Evolutionary conservation across 805 yeast genomes (phyloP), one percentile per base, ranked within the genome.

Genomic region (Candida morakotiae): DNA sequence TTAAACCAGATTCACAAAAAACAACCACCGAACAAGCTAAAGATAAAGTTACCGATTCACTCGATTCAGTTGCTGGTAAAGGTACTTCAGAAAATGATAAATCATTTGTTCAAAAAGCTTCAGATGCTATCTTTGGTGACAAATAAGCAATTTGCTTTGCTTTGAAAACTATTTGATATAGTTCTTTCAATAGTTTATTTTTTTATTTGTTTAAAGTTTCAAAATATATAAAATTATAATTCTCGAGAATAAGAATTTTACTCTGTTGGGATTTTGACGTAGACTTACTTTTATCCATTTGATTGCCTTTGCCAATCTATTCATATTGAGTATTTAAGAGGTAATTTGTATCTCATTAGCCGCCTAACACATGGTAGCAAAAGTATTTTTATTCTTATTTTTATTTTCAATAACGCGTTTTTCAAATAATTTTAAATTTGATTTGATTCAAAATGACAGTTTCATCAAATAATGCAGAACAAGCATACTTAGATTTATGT

Each of bases 401-500:
- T n/a, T n/a, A n/a, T n/a, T n/a, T 16, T 29, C 16, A 13, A 16
- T n/a, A 3, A 29, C 32, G 32, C 32, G 32, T 29, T 17, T 29
- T 29, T 5, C 14, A 10, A 29, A 14, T 27, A 13, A 28, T 15
- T 17, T 13, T 14, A 17, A 28, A 7, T 18, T 29, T 29, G 6
- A 28, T 29, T 22, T 13, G n/a, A 21, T 21, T 5, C 22, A 24
- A 6, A 6, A 58, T 58, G 62, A 55, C 60, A 2, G 51, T 44
- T 3, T 31, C 56, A 4, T 23, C 46, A 16, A 77, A 76, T 51
- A 21, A 49, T 2, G 88, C 84, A 46, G 98, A 93, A 60, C 83
- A 79, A 50, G 93, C 89, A 11, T 93, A 93, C 56, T 74, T 93
- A 29, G 89, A 86, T 46, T 72, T 93, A 31, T 87, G 97, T 55